These are phyloP conservation scores for Colletotrichum salicis DNA, from an alignment of 2,329 filamentous ascomycete genomes.

Conservation along the genomic window DNA sequence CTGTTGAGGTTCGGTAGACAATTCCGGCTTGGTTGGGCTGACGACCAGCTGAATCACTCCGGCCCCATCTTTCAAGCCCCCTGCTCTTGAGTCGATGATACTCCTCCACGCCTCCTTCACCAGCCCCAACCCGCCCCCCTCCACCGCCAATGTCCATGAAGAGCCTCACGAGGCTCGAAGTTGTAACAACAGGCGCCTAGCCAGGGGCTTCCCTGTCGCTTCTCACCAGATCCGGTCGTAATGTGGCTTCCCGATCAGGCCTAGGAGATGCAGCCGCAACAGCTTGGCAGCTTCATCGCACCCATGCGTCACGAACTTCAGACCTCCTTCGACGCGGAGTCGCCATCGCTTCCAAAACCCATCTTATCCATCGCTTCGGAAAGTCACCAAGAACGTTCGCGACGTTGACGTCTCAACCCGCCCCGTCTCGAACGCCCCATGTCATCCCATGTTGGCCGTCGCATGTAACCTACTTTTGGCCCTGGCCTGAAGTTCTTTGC, in stretches of 20 bases:
- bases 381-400: not conserved
- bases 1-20: not conserved
- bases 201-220: slow-evolving; percentile 19
- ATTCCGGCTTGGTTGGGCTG: not conserved
- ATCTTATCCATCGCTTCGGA: not conserved
- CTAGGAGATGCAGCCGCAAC: slow-evolving; percentile 27
- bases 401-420: slow-evolving; percentile 22
- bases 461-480: not conserved
- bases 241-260: slow-evolving; percentile 17
- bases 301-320: slow-evolving; percentile 22
- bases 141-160: not conserved
- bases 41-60: not conserved
- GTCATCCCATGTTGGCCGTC: slow-evolving; percentile 21
- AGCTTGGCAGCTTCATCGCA: slow-evolving; percentile 35
- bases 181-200: slow-evolving; percentile 10
- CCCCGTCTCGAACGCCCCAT: slow-evolving; percentile 9
- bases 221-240: slow-evolving; percentile 3
- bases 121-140: not conserved
- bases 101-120: not conserved
- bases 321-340: not conserved
- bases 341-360: not conserved
- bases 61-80: not conserved
- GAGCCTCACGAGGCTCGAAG: slow-evolving; percentile 25
- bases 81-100: not conserved
- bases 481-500: slow-evolving; percentile 10